A percentile compares a stretch with the other conserved stretches of the same genome.
phyloP scores from a whole-genome alignment of 345 rosid species.

The Aegle marmelos region DNA sequence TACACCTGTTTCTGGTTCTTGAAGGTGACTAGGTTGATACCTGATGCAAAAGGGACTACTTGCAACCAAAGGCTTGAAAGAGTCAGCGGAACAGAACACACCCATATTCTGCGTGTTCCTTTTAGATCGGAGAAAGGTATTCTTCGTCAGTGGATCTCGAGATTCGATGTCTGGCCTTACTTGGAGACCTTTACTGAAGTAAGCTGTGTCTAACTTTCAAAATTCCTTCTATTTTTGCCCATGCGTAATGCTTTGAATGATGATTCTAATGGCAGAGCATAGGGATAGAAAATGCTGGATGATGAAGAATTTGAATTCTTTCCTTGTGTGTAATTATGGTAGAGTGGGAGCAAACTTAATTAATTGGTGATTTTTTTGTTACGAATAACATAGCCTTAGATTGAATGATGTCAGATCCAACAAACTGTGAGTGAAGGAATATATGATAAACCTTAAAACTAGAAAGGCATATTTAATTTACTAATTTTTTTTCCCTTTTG shows the following conservation, averaged over 20 bases:
- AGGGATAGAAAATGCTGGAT: not conserved
- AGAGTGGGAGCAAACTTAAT: not conserved
- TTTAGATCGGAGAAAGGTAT: conserved; percentile 88
- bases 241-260: not conserved
- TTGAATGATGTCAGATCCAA: not conserved
- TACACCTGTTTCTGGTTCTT: conserved; percentile 13
- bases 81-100: conserved; percentile 86
- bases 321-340: not conserved
- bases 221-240: not conserved
- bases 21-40: conserved; percentile 90
- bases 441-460: not conserved
- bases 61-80: conserved; percentile 94
- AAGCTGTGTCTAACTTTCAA: conserved; percentile 11
- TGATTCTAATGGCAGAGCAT: not conserved
- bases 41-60: conserved; percentile 89
- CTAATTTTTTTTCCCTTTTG: not conserved
- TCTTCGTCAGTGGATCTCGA: conserved; percentile 92
- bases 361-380: not conserved
- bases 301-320: not conserved
- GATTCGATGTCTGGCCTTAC: conserved; percentile 98
- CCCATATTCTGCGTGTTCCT: conserved; percentile 84
- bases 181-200: conserved; percentile 91
- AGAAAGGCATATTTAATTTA: not conserved
- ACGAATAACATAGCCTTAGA: not conserved
- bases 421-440: not conserved